These are phyloP conservation scores for Linum usitatissimum DNA, from an alignment of 345 rosid species.

Conservation along the genomic window DNA sequence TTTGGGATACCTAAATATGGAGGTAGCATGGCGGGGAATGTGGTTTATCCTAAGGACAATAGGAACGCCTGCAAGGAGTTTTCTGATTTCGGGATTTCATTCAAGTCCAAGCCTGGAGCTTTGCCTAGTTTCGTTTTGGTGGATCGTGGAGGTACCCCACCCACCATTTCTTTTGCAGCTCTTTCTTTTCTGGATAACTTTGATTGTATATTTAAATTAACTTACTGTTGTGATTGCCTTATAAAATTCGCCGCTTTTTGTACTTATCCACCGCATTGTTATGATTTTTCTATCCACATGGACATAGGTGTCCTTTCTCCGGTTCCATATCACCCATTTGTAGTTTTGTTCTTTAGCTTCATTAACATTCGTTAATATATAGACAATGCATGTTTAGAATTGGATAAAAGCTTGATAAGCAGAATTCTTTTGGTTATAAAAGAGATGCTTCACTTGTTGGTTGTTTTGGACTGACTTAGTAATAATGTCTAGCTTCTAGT, in stretches of 20 bases:
- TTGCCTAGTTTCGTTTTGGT: slow-evolving; percentile 72
- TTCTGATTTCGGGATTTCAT: slow-evolving; percentile 49
- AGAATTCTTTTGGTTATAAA: too few relatives aligned
- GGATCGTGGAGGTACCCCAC: slow-evolving; percentile 79
- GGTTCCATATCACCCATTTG: too few relatives aligned
- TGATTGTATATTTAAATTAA: not conserved
- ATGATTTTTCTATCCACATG: too few relatives aligned
- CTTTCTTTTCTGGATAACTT: not conserved
- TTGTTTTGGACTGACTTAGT: too few relatives aligned
- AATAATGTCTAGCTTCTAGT: slow-evolving; percentile 1
- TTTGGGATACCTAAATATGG: slow-evolving; percentile 99
- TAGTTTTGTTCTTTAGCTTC: too few relatives aligned
- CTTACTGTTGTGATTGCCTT: not conserved
- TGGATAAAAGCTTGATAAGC: too few relatives aligned
- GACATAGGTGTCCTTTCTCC: too few relatives aligned
- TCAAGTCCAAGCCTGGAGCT: slow-evolving; percentile 64
- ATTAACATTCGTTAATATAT: too few relatives aligned
- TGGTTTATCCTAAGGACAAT: slow-evolving; percentile 60
- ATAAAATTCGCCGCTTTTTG: not conserved
- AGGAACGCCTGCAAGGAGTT: slow-evolving; percentile 65
- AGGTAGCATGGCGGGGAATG: slow-evolving; percentile 94
- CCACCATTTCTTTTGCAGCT: not conserved
- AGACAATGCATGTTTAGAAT: too few relatives aligned
- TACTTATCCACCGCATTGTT: too few relatives aligned
- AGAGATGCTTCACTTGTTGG: too few relatives aligned